phyloP scores from a whole-genome alignment of 176 grass and related monocot species.

The Carex scoparia region DNA sequence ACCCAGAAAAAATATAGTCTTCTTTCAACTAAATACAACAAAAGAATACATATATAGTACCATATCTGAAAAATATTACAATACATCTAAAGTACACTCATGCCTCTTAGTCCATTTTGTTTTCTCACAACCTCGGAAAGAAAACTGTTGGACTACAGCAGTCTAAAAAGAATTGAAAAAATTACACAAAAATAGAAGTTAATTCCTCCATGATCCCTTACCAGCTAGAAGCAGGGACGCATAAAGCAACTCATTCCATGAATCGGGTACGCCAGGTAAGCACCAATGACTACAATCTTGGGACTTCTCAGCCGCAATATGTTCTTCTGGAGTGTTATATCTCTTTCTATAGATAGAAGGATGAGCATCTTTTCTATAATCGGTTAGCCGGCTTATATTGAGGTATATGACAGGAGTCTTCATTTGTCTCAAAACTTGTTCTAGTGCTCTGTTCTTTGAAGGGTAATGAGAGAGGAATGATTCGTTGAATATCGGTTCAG shows the following conservation, averaged over 20 bases:
- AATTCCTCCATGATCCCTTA: slow-evolving; percentile 58
- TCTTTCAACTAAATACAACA: slow-evolving; percentile 6
- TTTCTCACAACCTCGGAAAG: not conserved
- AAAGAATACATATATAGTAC: slow-evolving; percentile 21
- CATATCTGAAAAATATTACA: not conserved
- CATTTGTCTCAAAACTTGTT: slow-evolving; percentile 55
- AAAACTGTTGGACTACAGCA: not conserved
- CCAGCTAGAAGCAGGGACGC: slow-evolving; percentile 62
- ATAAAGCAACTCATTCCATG: slow-evolving; percentile 85
- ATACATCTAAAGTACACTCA: not conserved
- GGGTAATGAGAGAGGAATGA: slow-evolving; percentile 63
- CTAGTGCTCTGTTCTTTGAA: slow-evolving; percentile 60
- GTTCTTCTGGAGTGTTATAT: slow-evolving; percentile 46
- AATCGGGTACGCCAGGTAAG: slow-evolving; percentile 77
- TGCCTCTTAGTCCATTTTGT: not conserved
- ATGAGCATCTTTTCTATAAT: slow-evolving; percentile 81
- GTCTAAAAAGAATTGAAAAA: not conserved
- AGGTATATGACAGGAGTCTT: slow-evolving; percentile 82
- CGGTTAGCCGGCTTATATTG: slow-evolving; percentile 75
- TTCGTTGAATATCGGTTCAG: slow-evolving; percentile 68
- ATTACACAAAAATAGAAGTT: not conserved
- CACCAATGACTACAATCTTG: slow-evolving; percentile 99
- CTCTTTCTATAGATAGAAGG: slow-evolving; percentile 63
- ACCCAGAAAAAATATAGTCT: not conserved
- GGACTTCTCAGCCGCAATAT: slow-evolving; percentile 40